Conservation (phyloP, 768 basidiomycete species). For the Boletus edulis region DNA sequence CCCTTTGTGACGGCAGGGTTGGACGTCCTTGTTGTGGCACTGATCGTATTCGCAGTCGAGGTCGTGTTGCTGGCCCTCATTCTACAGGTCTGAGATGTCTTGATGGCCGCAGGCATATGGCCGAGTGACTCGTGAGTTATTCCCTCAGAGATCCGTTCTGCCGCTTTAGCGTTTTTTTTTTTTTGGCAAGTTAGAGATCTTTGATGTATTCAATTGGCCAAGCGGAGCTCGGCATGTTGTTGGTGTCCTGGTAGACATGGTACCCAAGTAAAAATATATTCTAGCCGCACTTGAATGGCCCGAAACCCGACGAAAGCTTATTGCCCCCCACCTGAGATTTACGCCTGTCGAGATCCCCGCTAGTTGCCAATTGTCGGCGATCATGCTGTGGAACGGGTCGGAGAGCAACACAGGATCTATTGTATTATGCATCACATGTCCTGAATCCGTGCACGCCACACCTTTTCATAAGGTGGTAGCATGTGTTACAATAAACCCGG, state of each 20-base stretch:
- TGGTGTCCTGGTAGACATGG: not conserved
- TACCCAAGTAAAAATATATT: no score
- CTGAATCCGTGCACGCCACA: not conserved
- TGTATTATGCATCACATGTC: not conserved
- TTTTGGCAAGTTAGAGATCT: constrained; percentile 2
- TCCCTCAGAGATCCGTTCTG: not conserved
- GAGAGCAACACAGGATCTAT: constrained; percentile 1
- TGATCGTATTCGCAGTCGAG: constrained; percentile 62
- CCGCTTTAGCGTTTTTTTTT: not conserved
- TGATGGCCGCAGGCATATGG: constrained; percentile 9
- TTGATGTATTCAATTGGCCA: constrained; percentile 14
- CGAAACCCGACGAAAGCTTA: constrained; percentile 8
- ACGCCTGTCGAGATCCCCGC: constrained; percentile 22
- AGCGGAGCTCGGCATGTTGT: constrained; percentile 6
- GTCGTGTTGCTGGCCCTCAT: constrained; percentile 65
- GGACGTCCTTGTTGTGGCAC: constrained; percentile 55
- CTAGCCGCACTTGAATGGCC: not conserved
- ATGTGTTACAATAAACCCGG: constrained; percentile 5
- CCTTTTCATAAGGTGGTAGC: not conserved
- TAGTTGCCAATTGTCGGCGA: constrained; percentile 4
- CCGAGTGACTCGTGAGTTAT: not conserved
- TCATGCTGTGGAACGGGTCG: not conserved
- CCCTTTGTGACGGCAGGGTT: constrained; percentile 83
- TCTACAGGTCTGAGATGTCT: constrained; percentile 28
- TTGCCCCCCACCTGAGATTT: constrained; percentile 10